Base-by-base conservation (phyloP, 441 rosid species). In the Pelargonium myrrhifolium region DNA sequence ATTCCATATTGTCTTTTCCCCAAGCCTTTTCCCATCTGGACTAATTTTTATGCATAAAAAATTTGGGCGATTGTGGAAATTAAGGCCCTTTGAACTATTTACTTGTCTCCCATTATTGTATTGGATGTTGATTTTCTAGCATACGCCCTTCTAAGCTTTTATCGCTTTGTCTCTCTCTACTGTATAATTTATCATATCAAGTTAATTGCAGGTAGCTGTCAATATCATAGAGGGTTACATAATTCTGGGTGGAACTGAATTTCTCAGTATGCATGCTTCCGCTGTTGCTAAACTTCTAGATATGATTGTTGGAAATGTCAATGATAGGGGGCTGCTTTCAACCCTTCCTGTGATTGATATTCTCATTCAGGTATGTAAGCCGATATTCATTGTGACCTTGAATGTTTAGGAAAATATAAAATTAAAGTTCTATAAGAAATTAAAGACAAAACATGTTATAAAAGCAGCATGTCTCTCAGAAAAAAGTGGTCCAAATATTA, bases 251-350 rank as follows among this genome's bases (percentile, higher is more conserved):
- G 96, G 93, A 80, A 80, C 84, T 35, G 97, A 89, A 64, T 90
- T 90, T 84, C 81, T 92, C 14, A 85, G 77, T 65, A 72, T 86
- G 83, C 96, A 95, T 72, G 87, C 95, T 74, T 78, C 97, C 72
- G 84, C 56, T 72, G 86, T 95, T 40, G 96, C 98, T 65, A 90
- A 85, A 77, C 84, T 95, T 79, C 92, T 95, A 71, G 97, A 95
- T 81, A 81, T 92, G 71, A 82, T 95, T 71, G 90, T 95, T 62
- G 99, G 93, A 80, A 95, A 90, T 83, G 98, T 95, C 65, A 92
- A 90, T 67, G 92, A 95, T 75, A 81, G 74, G 72, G 99, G 99
- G 62, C 80, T 95, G 70, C 84, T 83, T 66, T 80, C 97, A 61
- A 74, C 80, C 69, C 89, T 92, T 76, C 99, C 99, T 45, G 87